Percentiles rank a stretch among this genome's conserved stretches.
Evolutionary conservation across 1,139 yeast species (phyloP).

Genomic region (Diutina sp.): DNA sequence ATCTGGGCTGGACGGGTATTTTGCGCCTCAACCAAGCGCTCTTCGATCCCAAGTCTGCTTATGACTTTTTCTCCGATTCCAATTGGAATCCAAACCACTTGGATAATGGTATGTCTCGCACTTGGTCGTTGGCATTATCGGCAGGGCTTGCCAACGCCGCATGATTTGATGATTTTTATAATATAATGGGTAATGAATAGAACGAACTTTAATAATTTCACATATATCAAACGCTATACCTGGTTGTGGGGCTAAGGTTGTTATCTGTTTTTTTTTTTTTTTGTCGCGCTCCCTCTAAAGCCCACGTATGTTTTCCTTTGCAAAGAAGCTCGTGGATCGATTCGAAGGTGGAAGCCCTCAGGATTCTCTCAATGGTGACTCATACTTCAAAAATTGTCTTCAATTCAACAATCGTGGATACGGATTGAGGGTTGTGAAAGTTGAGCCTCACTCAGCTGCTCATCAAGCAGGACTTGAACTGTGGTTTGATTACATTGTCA

Average conservation of each 20-base stretch:
- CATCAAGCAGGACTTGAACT: constrained; percentile 45
- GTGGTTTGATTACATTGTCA: constrained; percentile 77
- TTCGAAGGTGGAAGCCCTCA: constrained; percentile 31
- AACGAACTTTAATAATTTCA: neutral
- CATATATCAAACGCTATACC: neutral
- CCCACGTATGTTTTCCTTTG: constrained; percentile 69
- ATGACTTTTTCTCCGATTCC: constrained; percentile 48
- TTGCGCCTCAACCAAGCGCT: constrained; percentile 69
- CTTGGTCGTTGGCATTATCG: constrained; percentile 70
- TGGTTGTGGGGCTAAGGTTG: neutral
- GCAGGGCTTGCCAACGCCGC: constrained; percentile 4
- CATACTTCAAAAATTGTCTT: constrained; percentile 38
- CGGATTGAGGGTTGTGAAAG: constrained; percentile 28
- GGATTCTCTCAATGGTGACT: constrained; percentile 24
- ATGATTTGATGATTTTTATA: neutral
- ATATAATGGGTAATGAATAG: neutral
- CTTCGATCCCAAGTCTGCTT: constrained; percentile 54
- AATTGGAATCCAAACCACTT: constrained; percentile 40
- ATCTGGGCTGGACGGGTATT: constrained; percentile 84
- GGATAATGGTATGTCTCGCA: constrained; percentile 81
- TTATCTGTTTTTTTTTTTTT: neutral
- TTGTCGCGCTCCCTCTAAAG: neutral
- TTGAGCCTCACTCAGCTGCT: constrained; percentile 28
- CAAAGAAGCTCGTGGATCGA: constrained; percentile 69
- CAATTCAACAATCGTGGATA: constrained; percentile 29